Evolutionary conservation across 345 rosid genomes (phyloP).

Genomic region (Chamaenerion angustifolium): DNA sequence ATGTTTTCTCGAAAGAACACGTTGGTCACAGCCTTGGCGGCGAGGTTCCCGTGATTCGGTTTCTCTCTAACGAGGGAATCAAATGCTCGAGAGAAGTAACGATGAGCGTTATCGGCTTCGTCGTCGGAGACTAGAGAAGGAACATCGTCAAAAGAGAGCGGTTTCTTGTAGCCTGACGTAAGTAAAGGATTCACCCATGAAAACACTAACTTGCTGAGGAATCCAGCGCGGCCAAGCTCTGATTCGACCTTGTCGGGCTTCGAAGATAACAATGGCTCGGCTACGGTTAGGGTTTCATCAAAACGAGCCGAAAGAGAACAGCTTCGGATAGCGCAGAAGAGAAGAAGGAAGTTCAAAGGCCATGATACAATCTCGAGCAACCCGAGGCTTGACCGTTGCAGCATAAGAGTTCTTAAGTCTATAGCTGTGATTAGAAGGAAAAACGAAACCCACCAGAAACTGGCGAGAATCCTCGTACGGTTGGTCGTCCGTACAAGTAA

Average conservation of each 20-base stretch:
- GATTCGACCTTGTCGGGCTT: constrained; percentile 13
- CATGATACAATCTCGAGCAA: constrained; percentile 28
- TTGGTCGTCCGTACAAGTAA: constrained; percentile 37
- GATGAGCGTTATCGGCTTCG: constrained; percentile 40
- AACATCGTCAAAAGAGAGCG: constrained; percentile 42
- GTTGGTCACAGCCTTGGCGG: constrained; percentile 27
- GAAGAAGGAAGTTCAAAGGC: constrained; percentile 37
- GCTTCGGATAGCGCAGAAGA: constrained; percentile 40
- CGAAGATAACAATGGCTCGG: constrained; percentile 29
- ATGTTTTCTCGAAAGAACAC: constrained; percentile 48
- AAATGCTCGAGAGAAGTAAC: constrained; percentile 42
- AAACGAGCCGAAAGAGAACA: constrained; percentile 10
- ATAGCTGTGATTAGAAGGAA: constrained; percentile 31
- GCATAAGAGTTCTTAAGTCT: constrained; percentile 18
- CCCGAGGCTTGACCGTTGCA: constrained; percentile 16
- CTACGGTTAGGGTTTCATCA: constrained; percentile 15
- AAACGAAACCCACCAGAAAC: constrained; percentile 61
- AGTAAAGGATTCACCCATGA: constrained; percentile 62
- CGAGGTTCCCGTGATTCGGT: constrained; percentile 25
- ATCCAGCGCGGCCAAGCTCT: constrained; percentile 26
- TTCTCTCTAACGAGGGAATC: constrained; percentile 19
- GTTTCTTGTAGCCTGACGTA: constrained; percentile 40
- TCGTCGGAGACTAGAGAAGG: constrained; percentile 41
- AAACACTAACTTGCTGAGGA: constrained; percentile 36
- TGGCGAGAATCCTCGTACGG: constrained; percentile 24